Conservation (phyloP, 1,139 yeast species). For the Suhomyces choctaworum region DNA sequence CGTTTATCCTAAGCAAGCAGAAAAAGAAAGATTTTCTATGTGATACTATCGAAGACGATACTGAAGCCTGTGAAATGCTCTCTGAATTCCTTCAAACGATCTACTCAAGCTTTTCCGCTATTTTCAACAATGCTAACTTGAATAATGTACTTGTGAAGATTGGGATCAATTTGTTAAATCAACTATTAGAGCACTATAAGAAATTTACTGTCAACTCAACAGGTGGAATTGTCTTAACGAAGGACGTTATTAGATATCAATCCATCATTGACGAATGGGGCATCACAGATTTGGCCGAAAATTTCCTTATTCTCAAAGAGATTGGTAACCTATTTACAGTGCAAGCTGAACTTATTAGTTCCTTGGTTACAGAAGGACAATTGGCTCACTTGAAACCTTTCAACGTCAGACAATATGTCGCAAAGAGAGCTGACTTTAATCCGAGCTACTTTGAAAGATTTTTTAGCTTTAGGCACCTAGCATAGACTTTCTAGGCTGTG, state of each 20-base stretch:
- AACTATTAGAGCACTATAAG: constrained; percentile 71
- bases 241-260: constrained; percentile 80
- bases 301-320: constrained; percentile 73
- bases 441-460: constrained; percentile 55
- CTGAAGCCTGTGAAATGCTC: constrained; percentile 67
- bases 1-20: constrained; percentile 56
- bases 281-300: constrained; percentile 61
- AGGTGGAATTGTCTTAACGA: constrained; percentile 84
- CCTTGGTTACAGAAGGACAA: constrained; percentile 82
- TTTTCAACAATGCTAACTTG: constrained; percentile 56
- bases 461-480: constrained; percentile 38
- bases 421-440: constrained; percentile 69
- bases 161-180: constrained; percentile 60
- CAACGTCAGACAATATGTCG: constrained; percentile 65
- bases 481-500: no score
- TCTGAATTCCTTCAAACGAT: constrained; percentile 53
- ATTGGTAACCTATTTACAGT: constrained; percentile 85
- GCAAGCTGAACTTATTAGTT: constrained; percentile 63
- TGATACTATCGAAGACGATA: constrained; percentile 60
- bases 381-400: constrained; percentile 67
- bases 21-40: constrained; percentile 59
- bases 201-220: constrained; percentile 74
- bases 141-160: constrained; percentile 54
- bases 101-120: constrained; percentile 32
- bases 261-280: constrained; percentile 72